Evolutionary conservation across 2,329 filamentous ascomycete species (phyloP).

Genomic region (Colletotrichum sp.): DNA sequence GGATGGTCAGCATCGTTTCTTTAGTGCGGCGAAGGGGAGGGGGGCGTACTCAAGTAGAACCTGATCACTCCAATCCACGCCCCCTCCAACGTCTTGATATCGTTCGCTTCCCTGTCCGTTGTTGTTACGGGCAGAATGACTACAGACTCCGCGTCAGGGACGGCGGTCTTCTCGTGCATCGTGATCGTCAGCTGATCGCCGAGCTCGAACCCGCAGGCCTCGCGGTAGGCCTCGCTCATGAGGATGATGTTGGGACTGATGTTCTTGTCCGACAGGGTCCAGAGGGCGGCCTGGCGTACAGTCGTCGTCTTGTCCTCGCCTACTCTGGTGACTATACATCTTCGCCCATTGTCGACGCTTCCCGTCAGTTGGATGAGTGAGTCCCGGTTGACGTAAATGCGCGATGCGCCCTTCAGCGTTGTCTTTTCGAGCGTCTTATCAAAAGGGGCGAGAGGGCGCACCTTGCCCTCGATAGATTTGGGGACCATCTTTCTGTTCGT

Average conservation of each 20-base stretch:
- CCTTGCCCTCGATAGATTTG: conserved; percentile 30
- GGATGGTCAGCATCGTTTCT: conserved; percentile 11
- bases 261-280: conserved; percentile 61
- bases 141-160: conserved; percentile 63
- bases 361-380: conserved; percentile 50
- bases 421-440: conserved; percentile 47
- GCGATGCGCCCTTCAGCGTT: conserved; percentile 47
- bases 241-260: conserved; percentile 72
- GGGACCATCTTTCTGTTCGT: neutral
- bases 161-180: conserved; percentile 56
- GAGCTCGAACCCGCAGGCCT: conserved; percentile 74
- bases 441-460: conserved; percentile 41
- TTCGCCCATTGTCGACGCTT: conserved; percentile 45
- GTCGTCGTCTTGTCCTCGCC: conserved; percentile 15
- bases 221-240: conserved; percentile 76
- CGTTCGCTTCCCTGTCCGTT: conserved; percentile 30
- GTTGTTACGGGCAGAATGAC: conserved; percentile 5
- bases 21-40: neutral
- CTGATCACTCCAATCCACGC: conserved; percentile 6
- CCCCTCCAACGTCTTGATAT: conserved; percentile 35
- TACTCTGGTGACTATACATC: conserved; percentile 44
- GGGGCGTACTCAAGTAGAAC: conserved; percentile 5
- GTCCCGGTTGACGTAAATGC: conserved; percentile 54
- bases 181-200: conserved; percentile 68
- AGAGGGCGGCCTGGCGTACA: conserved; percentile 53